phyloP scores from a whole-genome alignment of 768 basidiomycete genomes.

The Hygrophorus pudorinus region DNA sequence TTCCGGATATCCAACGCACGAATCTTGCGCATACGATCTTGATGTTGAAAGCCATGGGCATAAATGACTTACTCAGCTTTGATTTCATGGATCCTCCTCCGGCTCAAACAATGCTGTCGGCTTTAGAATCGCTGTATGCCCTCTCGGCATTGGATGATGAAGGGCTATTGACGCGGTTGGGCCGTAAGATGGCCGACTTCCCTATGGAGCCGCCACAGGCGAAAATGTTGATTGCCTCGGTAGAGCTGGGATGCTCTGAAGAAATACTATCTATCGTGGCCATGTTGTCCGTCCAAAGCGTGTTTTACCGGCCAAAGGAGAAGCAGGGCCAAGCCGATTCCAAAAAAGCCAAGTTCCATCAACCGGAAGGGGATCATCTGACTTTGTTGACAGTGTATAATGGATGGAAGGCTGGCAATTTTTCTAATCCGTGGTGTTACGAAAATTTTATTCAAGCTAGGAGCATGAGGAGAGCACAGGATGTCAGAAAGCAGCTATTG shows the following conservation, averaged over 20 bases:
- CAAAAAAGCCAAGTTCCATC: conserved; percentile 99
- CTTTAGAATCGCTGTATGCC: conserved; percentile 89
- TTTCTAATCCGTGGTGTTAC: conserved; percentile 98
- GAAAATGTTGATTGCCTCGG: conserved; percentile 97
- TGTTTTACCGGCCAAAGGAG: conserved; percentile 99
- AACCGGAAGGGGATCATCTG: conserved; percentile 95
- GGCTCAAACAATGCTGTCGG: conserved; percentile 93
- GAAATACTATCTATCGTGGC: conserved; percentile 96
- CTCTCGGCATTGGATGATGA: conserved; percentile 95
- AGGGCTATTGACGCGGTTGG: conserved; percentile 86
- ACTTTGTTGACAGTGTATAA: conserved; percentile 94
- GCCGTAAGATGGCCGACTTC: conserved; percentile 99
- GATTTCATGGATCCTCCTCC: conserved; percentile 99
- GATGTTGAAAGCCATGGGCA: conserved; percentile 96
- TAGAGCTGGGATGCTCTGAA: conserved; percentile 95
- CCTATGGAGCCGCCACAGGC: conserved; percentile 95
- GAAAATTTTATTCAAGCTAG: conserved; percentile 98
- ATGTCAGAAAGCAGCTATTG: conserved; percentile 92
- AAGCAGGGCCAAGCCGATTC: conserved; percentile 99
- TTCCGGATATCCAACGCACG: conserved; percentile 95
- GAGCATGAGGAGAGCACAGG: conserved; percentile 94
- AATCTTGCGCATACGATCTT: conserved; percentile 90
- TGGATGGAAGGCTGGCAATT: conserved; percentile 94
- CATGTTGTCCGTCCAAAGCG: conserved; percentile 93
- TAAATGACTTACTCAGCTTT: conserved; percentile 95